Conservation (phyloP, 139 green algal genomes). For the Ettlia oleoabundans region DNA sequence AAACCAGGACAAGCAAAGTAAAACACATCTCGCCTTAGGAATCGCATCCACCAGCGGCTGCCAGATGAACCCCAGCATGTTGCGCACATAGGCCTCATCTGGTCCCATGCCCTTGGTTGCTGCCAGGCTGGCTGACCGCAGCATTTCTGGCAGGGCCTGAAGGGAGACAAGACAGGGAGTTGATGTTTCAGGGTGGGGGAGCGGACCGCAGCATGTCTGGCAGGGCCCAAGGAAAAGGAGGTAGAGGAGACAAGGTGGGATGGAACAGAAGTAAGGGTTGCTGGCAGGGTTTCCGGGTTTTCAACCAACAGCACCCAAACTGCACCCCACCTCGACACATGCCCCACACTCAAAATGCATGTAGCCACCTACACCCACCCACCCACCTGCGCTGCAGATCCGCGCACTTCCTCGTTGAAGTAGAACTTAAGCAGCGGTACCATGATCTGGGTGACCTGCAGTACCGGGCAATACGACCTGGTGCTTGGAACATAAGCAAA, state of each 20-base stretch:
- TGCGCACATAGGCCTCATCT: slow-evolving; percentile 60
- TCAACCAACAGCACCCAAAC: neutral
- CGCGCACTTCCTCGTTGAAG: slow-evolving; percentile 95
- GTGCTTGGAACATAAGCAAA: no score
- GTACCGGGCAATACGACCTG: no score
- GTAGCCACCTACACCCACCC: neutral
- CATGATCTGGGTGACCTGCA: slow-evolving; percentile 78
- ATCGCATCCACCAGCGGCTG: slow-evolving; percentile 65
- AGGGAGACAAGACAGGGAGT: slow-evolving; percentile 4
- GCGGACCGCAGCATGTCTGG: no score
- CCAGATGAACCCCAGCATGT: slow-evolving; percentile 77
- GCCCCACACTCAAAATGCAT: neutral
- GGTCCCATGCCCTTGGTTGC: slow-evolving; percentile 68
- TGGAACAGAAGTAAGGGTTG: no score
- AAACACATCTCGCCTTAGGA: slow-evolving; percentile 42
- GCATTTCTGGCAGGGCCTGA: slow-evolving; percentile 85
- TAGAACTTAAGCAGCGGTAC: slow-evolving; percentile 94
- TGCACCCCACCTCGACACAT: neutral
- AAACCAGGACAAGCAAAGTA: neutral
- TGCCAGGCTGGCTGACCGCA: slow-evolving; percentile 74
- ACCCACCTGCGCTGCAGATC: slow-evolving; percentile 49
- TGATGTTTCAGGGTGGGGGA: neutral
- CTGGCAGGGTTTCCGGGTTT: no score
- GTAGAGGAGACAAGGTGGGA: neutral
- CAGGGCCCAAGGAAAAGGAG: neutral